Evolutionary conservation across 1,284 basidiomycete genomes (phyloP).

Genomic region (Lentinula novae-zelandiae): DNA sequence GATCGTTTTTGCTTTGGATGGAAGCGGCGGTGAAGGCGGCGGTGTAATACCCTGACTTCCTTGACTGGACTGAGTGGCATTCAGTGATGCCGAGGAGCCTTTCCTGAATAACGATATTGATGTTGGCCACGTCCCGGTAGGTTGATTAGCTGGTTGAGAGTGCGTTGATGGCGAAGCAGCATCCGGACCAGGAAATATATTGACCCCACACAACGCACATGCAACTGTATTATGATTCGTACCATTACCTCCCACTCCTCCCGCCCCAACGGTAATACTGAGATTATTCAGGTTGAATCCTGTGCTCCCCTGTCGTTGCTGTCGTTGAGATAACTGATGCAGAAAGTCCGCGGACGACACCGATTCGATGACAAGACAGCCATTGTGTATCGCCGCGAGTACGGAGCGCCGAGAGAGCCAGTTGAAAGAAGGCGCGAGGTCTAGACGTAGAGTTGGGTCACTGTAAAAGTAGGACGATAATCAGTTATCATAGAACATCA

Average conservation of each 20-base stretch:
- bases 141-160: conserved; percentile 16
- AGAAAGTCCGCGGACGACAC: conserved; percentile 54
- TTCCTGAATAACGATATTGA: conserved; percentile 44
- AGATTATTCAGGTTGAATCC: conserved; percentile 27
- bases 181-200: conserved; percentile 40
- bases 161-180: not conserved
- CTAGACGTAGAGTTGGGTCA: conserved; percentile 89
- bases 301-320: conserved; percentile 36
- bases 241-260: conserved; percentile 5
- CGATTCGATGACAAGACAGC: conserved; percentile 89
- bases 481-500: not conserved
- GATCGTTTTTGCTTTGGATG: conserved; percentile 7
- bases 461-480: conserved; percentile 32
- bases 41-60: conserved; percentile 15
- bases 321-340: conserved; percentile 35
- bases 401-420: conserved; percentile 92
- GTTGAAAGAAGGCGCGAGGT: conserved; percentile 91
- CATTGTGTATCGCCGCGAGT: conserved; percentile 80
- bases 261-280: not conserved
- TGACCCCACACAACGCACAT: conserved; percentile 76
- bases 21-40: conserved; percentile 22
- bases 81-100: not conserved
- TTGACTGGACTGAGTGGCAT: conserved; percentile 5
- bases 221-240: conserved; percentile 29
- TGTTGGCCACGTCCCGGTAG: conserved; percentile 41